Evolutionary conservation across 805 yeast species (phyloP).

Genomic region (Ogataea pini): DNA sequence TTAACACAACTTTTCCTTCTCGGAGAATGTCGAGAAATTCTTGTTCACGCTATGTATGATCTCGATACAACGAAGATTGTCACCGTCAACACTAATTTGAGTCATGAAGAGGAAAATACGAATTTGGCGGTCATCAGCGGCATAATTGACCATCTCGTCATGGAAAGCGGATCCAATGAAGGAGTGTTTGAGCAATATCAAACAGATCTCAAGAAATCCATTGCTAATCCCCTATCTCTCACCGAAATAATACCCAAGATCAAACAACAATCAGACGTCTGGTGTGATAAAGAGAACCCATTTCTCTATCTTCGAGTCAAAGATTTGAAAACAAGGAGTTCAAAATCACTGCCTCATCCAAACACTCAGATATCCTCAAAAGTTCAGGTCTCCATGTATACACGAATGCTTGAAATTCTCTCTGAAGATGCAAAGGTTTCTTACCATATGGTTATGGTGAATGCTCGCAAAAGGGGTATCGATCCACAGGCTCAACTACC

Average conservation of each 20-base stretch:
- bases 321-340: slow-evolving; percentile 65
- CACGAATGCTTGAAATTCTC: slow-evolving; percentile 46
- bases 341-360: slow-evolving; percentile 48
- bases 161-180: slow-evolving; percentile 22
- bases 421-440: slow-evolving; percentile 31
- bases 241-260: slow-evolving; percentile 21
- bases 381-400: slow-evolving; percentile 63
- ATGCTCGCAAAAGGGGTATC: slow-evolving; percentile 47
- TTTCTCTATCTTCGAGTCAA: slow-evolving; percentile 38
- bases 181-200: slow-evolving; percentile 25
- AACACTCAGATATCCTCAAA: slow-evolving; percentile 52
- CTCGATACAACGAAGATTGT: slow-evolving; percentile 17
- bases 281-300: slow-evolving; percentile 33
- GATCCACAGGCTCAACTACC: slow-evolving; percentile 52
- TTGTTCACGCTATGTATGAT: slow-evolving; percentile 54
- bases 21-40: slow-evolving; percentile 63
- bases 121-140: slow-evolving; percentile 58
- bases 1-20: slow-evolving; percentile 41
- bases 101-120: slow-evolving; percentile 4
- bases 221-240: slow-evolving; percentile 21
- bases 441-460: slow-evolving; percentile 45
- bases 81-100: neutral
- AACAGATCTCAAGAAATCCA: slow-evolving; percentile 18
- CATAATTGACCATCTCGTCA: slow-evolving; percentile 52
- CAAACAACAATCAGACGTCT: slow-evolving; percentile 9